Conservation (phyloP, 306 rosid species). For the Castanea mollissima region DNA sequence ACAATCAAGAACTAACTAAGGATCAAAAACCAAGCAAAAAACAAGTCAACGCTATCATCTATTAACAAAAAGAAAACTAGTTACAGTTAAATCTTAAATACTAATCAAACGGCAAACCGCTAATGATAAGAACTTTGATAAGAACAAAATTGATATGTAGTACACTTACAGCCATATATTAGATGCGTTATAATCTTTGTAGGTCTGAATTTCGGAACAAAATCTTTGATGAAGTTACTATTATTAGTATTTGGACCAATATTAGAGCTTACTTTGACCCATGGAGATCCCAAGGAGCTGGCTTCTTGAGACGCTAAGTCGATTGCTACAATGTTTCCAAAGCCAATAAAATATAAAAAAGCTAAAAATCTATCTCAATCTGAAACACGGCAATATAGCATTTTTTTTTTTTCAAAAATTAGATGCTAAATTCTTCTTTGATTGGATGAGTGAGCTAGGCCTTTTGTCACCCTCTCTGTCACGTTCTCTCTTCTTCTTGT, state of each 20-base stretch:
- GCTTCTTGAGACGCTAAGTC: background rate
- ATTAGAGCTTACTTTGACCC: background rate
- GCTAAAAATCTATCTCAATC: background rate
- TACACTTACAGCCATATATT: constrained; percentile 29
- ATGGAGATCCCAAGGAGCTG: background rate
- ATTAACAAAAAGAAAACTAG: background rate
- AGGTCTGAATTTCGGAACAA: background rate
- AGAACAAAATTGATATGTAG: background rate
- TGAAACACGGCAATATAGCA: background rate
- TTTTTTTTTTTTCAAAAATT: background rate
- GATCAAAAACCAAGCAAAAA: background rate
- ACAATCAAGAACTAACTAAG: background rate
- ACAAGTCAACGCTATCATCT: too few relatives aligned
- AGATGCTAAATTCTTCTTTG: background rate
- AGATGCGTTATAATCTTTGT: background rate
- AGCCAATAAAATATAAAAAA: background rate
- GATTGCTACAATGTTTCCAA: background rate
- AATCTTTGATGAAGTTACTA: background rate
- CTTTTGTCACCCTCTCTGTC: constrained; percentile 20
- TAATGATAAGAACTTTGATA: background rate
- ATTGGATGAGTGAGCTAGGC: background rate
- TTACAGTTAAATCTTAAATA: background rate
- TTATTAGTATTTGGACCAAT: background rate
- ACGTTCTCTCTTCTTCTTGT: constrained; percentile 15
- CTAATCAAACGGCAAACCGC: background rate